Evolutionary conservation across 306 rosid genomes (phyloP), one percentile per base, ranked within the genome.

Genomic region (Luffa aegyptiaca): DNA sequence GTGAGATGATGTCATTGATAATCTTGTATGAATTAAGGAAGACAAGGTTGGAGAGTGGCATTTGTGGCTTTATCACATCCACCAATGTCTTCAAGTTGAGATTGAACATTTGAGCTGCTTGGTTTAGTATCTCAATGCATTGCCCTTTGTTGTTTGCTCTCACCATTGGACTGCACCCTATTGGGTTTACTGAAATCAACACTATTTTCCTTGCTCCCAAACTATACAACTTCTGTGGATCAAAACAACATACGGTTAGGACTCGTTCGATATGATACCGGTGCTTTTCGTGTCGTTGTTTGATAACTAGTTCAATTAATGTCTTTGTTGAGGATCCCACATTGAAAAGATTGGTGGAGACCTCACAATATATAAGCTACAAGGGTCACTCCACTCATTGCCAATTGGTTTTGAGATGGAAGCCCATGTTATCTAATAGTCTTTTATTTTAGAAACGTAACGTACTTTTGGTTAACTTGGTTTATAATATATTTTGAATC

Each of bases 141-240:
- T 80, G 77, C 9, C 81, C 59, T 66, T n/a, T 42, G 14, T 64
- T 52, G 2, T 45, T 77, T 42, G 72, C 74, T 70, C 56, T 80
- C 69, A 75, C 83, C 85, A 80, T 56, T 10, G 91, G 91, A 84
- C 82, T 84, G 68, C 87, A 88, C 83, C 91, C 89, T 2, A 88
- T 39, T 84, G 91, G 89, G 42, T 85, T 86, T 64, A 84, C 59
- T 35, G 84, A 84, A 77, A 85, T 84, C 41, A 84, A 5, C 73
- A 84, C 86, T 71, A 88, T 80, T 70, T 77, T 86, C 12, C 87
- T 48, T 35, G 83, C 89, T 79, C 87, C 89, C 82, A 88, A 80
- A 11, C 79, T 59, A 76, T 85, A 83, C 79, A 88, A 56, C 63
- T 84, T 85, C 58, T 53, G 58, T 36, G 20, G 17, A 64, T 64